Evolutionary conservation across 306 rosid species (phyloP), one percentile per base, ranked within the genome.

Genomic region (Vicia faba): DNA sequence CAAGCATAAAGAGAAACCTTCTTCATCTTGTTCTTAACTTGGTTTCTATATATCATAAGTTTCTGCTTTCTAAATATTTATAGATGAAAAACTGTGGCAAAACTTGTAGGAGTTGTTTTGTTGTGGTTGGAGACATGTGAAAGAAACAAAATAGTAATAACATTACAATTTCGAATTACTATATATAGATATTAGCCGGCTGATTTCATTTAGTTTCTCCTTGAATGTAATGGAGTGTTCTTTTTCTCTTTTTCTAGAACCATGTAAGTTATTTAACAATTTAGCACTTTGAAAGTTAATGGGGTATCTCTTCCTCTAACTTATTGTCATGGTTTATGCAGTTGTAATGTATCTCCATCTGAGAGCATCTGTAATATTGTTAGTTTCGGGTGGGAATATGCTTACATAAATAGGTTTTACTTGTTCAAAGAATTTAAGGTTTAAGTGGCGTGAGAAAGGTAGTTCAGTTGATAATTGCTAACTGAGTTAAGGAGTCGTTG

Each of bases 1-100:
- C 66, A 67, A 72, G 67, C 40, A 61, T 51, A 61, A 72, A 72
- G 51, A 66, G 26, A 2, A 23, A 72, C 2, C 4, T 41, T 68
- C 70, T 67, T 72, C 82, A 78, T 78, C 67, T 33, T 59, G 54
- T 23, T 67, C 25, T 19, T 53, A 33, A 53, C 35, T 60, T 39
- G 35, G 18, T 71, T 46, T 71, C 26, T 49, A 12, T 19, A 33
- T 31, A n/a, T 51, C 57, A 31, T 31, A 31, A 31, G 36, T 31
- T 31, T 31, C 6, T 1, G 28, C 33, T 50, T 51, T 68, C 15
- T 36, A 3, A 0, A 9, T 36, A 59, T 75, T 67, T 58, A 67
- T 66, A 59, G 69, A 59, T 11, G 31, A 11, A 55, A 55, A 38
- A 23, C 13, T 28, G 23, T 57, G 43, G 5, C 15, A 5, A 38